Evolutionary conservation across 345 rosid species (phyloP).

Genomic region (Acer yangbiense): DNA sequence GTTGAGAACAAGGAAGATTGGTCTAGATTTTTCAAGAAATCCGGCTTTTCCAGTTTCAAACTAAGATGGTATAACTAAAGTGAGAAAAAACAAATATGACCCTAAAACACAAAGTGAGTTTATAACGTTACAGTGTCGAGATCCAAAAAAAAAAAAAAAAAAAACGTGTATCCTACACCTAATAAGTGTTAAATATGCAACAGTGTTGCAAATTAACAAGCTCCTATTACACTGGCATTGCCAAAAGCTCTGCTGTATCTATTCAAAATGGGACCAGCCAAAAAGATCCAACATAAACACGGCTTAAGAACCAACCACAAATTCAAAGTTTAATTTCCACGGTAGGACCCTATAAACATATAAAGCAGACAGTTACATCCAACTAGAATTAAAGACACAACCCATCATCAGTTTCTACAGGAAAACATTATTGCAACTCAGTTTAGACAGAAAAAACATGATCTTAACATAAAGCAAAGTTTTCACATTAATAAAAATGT

Average conservation of each 20-base stretch:
- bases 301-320: conserved; percentile 14
- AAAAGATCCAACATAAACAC: conserved; percentile 16
- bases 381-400: not conserved
- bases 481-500: conserved; percentile 8
- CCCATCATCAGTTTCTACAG: conserved; percentile 27
- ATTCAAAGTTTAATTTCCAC: conserved; percentile 27
- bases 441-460: conserved; percentile 19
- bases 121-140: no score
- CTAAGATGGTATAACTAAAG: conserved; percentile 4
- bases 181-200: not conserved
- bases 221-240: conserved; percentile 13
- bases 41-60: conserved; percentile 8
- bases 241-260: conserved; percentile 24
- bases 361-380: conserved; percentile 17
- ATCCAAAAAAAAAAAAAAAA: no score
- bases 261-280: conserved; percentile 19
- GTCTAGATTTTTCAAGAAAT: conserved; percentile 13
- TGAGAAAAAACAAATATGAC: conserved; percentile 2
- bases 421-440: conserved; percentile 16
- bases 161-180: no score
- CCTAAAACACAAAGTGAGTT: no score
- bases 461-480: conserved; percentile 18
- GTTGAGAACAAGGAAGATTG: conserved; percentile 14
- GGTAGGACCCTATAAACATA: conserved; percentile 37
- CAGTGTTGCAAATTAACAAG: conserved; percentile 25